Evolutionary conservation across 2,329 filamentous ascomycete genomes (phyloP), one percentile per base, ranked within the genome.

Genomic region (Chaetomiaceae sp.): DNA sequence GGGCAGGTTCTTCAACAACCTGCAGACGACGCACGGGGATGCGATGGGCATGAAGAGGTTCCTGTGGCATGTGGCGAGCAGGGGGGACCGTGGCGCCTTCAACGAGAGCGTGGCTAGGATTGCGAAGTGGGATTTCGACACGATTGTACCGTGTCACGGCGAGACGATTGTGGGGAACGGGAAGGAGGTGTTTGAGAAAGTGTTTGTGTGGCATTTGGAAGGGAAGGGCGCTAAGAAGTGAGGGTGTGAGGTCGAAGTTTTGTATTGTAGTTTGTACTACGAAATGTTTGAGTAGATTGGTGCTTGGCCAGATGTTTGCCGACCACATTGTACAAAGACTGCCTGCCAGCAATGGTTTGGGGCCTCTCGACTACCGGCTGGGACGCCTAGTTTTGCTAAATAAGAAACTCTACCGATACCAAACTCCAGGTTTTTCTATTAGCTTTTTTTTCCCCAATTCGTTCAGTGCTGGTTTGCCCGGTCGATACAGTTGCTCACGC

Each of bases 141-240:
- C 84, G 34, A 77, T 97, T 46, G 84, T 99, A 55, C 90, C 92
- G 0, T 97, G 92, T 68, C 94, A 99, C 71, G 94, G 94, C 8
- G 94, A 99, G 72, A 85, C 88, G 14, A 84, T 97, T 60, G 86
- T 94, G 68, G 75, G 73, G 2, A 69, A 75, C 57, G 90, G 80
- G 9, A 96, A 95, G 76, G 79, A 78, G 10, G 75, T 88, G 14
- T 95, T 92, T 60, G 74, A 79, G 63, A 89, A 87, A 68, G 77
- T 95, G 11, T 89, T 95, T 71, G 79, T 80, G 63, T 96, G 91
- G 90, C 88, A 95, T 73, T 67, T 95, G 65, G 73, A 81, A 44
- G 58, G 51, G 33, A 49, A 55, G 48, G 50, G 44, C 3, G 25
- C 44, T 13, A 40, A 11, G 38, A 44, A 32, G 48, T 51, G 42